These are phyloP conservation scores for Pseudocercospora ulei DNA, from an alignment of 2,329 filamentous ascomycete species.

Conservation along the genomic window DNA sequence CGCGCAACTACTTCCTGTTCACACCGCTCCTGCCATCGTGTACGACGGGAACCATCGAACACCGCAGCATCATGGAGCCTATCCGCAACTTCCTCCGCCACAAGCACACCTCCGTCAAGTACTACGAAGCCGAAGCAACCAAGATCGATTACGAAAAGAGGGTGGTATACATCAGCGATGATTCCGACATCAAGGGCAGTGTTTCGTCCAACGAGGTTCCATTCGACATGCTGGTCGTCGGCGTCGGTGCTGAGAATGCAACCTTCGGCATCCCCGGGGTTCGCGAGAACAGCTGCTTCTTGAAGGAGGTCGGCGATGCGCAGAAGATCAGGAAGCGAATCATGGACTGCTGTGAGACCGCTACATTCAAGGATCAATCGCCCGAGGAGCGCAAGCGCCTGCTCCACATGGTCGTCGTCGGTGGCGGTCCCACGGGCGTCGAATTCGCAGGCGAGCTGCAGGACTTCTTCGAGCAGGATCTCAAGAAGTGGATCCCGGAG, in stretches of 20 bases:
- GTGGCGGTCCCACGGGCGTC: conserved; percentile 90
- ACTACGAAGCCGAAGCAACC: conserved; percentile 94
- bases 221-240: conserved; percentile 96
- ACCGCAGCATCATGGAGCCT: conserved; percentile 99
- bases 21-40: conserved; percentile 94
- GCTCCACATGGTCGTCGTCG: conserved; percentile 83
- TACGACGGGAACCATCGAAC: conserved; percentile 93
- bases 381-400: conserved; percentile 83
- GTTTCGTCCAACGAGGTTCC: conserved; percentile 76
- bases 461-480: conserved; percentile 97
- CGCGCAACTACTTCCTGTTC: conserved; percentile 99
- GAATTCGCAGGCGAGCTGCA: conserved; percentile 97
- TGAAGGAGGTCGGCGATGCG: conserved; percentile 96
- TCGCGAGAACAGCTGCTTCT: conserved; percentile 87
- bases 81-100: conserved; percentile 90
- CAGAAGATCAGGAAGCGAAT: conserved; percentile 96
- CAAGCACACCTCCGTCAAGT: conserved; percentile 88
- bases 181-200: conserved; percentile 82
- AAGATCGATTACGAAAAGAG: conserved; percentile 90
- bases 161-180: conserved; percentile 79
- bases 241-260: conserved; percentile 94
- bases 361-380: conserved; percentile 92
- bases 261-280: conserved; percentile 96
- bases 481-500: conserved; percentile 95
- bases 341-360: conserved; percentile 99